A percentile compares a stretch with the other conserved stretches of the same genome.
These are phyloP conservation scores for Phytophthora uliginosa DNA, from an alignment of 352 stramenopile genomes.

Conservation along the genomic window DNA sequence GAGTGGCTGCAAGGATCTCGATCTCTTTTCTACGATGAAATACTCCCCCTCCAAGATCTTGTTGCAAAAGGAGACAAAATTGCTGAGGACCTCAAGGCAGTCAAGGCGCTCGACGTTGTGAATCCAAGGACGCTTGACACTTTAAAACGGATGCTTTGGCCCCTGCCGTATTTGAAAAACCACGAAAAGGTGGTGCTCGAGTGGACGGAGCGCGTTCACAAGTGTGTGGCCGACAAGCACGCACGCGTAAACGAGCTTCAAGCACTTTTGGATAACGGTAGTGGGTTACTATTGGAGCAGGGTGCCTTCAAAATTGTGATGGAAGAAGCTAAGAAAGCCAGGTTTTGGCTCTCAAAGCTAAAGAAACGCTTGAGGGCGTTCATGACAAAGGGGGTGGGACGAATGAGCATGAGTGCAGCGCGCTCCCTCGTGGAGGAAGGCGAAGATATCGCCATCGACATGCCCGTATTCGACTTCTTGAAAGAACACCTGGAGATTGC, in stretches of 20 bases:
- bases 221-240: slow-evolving; percentile 73
- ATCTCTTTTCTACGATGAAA: slow-evolving; percentile 86
- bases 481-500: slow-evolving; percentile 87
- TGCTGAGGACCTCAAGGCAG: slow-evolving; percentile 35
- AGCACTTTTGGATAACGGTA: slow-evolving; percentile 64
- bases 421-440: slow-evolving; percentile 85
- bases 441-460: slow-evolving; percentile 79
- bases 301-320: slow-evolving; percentile 82
- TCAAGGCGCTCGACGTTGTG: slow-evolving; percentile 31
- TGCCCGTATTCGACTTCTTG: slow-evolving; percentile 79
- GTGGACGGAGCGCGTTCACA: slow-evolving; percentile 69
- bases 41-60: slow-evolving; percentile 70
- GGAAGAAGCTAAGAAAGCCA: slow-evolving; percentile 85
- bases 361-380: slow-evolving; percentile 85
- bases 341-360: slow-evolving; percentile 85
- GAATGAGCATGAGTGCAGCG: slow-evolving; percentile 69
- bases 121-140: slow-evolving; percentile 46
- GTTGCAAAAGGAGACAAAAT: slow-evolving; percentile 63
- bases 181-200: slow-evolving; percentile 75
- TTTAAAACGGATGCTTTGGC: slow-evolving; percentile 74
- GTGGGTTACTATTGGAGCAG: slow-evolving; percentile 72
- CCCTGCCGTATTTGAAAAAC: slow-evolving; percentile 69
- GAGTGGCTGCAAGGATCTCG: slow-evolving; percentile 83
- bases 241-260: slow-evolving; percentile 66
- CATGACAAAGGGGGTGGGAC: slow-evolving; percentile 74